These are phyloP conservation scores for Chlorella sorokiniana DNA, from an alignment of 139 green algal species.

Conservation along the genomic window DNA sequence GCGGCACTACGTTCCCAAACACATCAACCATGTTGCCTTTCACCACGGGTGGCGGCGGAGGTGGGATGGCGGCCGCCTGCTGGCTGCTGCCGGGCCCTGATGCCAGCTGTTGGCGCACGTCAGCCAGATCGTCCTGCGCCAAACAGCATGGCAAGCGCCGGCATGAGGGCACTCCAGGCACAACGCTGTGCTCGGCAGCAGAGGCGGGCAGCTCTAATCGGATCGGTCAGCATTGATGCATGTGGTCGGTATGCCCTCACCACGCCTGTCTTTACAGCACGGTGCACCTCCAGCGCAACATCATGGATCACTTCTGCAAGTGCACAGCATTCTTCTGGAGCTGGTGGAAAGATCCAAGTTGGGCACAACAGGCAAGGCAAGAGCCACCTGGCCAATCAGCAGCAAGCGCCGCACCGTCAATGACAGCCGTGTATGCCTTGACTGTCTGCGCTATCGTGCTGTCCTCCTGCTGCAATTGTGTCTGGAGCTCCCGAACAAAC, in stretches of 20 bases:
- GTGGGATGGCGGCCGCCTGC: not conserved
- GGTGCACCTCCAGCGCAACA: constrained; percentile 66
- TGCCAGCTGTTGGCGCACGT: constrained; percentile 1
- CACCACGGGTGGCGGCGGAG: constrained; percentile 34
- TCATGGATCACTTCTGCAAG: constrained; percentile 58
- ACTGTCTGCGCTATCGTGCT: constrained; percentile 5
- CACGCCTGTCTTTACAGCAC: constrained; percentile 45
- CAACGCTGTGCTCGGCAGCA: not conserved
- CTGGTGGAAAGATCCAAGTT: not conserved
- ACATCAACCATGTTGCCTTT: constrained; percentile 61
- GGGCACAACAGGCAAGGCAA: not conserved
- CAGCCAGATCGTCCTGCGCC: constrained; percentile 34
- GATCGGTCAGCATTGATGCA: not conserved
- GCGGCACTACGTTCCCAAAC: constrained; percentile 77
- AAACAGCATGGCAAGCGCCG: too few relatives aligned
- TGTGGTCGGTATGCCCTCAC: not conserved
- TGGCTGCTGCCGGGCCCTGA: not conserved
- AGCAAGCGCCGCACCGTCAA: constrained; percentile 31
- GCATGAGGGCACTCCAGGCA: not conserved
- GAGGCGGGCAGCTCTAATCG: too few relatives aligned
- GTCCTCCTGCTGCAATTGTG: constrained; percentile 20
- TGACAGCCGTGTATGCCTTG: constrained; percentile 30
- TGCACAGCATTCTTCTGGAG: not conserved
- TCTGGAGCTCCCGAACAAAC: constrained; percentile 34
- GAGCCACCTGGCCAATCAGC: not conserved